These are phyloP conservation scores for Acer campestre DNA, from an alignment of 345 rosid genomes.

Conservation along the genomic window DNA sequence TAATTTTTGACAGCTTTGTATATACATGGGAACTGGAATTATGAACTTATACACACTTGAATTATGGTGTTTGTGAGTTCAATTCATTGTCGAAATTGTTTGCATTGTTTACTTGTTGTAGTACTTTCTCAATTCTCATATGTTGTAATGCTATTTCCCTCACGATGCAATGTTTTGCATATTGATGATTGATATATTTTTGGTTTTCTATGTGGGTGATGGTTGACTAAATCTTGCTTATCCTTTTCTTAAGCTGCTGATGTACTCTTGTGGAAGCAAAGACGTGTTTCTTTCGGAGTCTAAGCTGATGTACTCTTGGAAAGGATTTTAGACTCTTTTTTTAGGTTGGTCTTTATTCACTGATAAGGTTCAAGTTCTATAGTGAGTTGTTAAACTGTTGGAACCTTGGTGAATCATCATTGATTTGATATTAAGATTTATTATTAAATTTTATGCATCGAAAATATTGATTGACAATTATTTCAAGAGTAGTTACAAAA, in stretches of 20 bases:
- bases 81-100: not conserved
- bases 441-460: no score
- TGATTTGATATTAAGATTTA: no score
- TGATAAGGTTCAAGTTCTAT: no score
- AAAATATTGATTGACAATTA: no score
- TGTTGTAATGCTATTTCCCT: not conserved
- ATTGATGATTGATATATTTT: not conserved
- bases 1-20: not conserved
- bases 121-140: not conserved
- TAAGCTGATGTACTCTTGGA: no score
- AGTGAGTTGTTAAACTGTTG: no score
- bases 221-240: not conserved
- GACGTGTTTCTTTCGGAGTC: constrained; percentile 60
- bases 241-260: constrained; percentile 61
- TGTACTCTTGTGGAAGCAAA: constrained; percentile 73
- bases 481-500: no score
- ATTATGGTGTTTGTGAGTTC: not conserved
- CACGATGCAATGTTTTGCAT: not conserved
- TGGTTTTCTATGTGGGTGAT: not conserved
- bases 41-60: not conserved
- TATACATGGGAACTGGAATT: not conserved
- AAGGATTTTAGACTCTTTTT: no score
- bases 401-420: no score
- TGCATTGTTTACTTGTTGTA: not conserved
- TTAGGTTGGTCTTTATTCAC: no score